Percentiles rank a stretch among this genome's conserved stretches.
These are phyloP conservation scores for Adansonia rubrostipa DNA, from an alignment of 441 rosid species.

Conservation along the genomic window DNA sequence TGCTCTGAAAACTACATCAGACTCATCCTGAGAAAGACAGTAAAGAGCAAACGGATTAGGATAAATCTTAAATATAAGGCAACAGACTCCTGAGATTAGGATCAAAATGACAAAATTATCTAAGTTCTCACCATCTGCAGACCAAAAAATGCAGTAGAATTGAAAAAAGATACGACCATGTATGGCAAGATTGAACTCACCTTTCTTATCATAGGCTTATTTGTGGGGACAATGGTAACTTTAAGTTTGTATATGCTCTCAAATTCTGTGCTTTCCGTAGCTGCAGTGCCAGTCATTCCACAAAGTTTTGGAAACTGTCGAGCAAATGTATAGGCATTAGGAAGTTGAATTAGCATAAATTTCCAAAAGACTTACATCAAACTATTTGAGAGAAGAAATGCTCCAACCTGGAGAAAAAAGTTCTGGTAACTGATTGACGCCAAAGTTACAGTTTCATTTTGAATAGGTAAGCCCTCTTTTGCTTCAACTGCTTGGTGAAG, in stretches of 20 bases:
- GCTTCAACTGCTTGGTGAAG: slow-evolving; percentile 99
- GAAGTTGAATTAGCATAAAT: slow-evolving; percentile 15
- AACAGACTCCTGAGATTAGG: slow-evolving; percentile 21
- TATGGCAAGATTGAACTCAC: slow-evolving; percentile 44
- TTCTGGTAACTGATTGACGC: slow-evolving; percentile 98
- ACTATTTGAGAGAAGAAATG: slow-evolving; percentile 29
- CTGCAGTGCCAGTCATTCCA: slow-evolving; percentile 99
- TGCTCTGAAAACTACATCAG: slow-evolving; percentile 96
- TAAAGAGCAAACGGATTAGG: slow-evolving; percentile 1
- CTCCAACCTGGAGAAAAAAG: slow-evolving; percentile 92
- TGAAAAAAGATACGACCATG: background rate
- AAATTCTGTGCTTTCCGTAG: slow-evolving; percentile 94
- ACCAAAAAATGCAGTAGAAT: slow-evolving; percentile 3
- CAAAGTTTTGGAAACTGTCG: slow-evolving; percentile 93
- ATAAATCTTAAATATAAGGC: slow-evolving; percentile 10
- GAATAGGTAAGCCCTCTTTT: slow-evolving; percentile 94
- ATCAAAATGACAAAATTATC: slow-evolving; percentile 14
- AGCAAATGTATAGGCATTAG: slow-evolving; percentile 20
- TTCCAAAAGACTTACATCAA: slow-evolving; percentile 25
- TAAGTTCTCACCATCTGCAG: background rate
- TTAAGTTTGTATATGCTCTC: slow-evolving; percentile 98
- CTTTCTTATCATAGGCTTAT: slow-evolving; percentile 97
- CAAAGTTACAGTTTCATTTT: slow-evolving; percentile 90
- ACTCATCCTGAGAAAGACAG: slow-evolving; percentile 77
- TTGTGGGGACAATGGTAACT: slow-evolving; percentile 95